Evolutionary conservation across 495 filamentous ascomycete species (phyloP).

Genomic region (Daldinia vernicosa): DNA sequence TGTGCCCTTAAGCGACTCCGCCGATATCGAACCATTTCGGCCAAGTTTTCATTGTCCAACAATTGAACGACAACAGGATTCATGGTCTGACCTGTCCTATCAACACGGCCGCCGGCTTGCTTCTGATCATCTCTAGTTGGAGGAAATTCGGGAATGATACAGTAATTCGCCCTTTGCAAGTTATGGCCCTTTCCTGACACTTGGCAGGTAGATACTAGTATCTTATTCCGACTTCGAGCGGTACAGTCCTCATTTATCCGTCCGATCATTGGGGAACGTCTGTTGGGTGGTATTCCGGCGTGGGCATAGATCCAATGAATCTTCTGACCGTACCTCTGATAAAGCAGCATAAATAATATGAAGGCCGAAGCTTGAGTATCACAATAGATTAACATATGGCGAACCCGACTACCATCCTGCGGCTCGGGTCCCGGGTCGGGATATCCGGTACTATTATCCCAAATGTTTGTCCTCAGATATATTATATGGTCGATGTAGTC

Average conservation of each 20-base stretch:
- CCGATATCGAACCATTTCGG: not conserved
- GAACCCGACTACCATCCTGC: not conserved
- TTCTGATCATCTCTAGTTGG: not conserved
- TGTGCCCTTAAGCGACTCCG: not conserved
- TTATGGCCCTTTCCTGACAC: constrained; percentile 4
- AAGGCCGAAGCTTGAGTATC: not conserved
- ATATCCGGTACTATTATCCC: not conserved
- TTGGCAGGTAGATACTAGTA: constrained; percentile 2
- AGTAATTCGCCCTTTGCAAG: constrained; percentile 22
- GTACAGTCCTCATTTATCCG: not conserved
- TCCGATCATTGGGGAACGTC: not conserved
- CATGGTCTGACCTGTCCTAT: constrained; percentile 1
- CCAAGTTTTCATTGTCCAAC: not conserved
- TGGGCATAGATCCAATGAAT: constrained; percentile 14
- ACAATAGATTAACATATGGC: constrained; percentile 6
- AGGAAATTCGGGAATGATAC: constrained; percentile 10
- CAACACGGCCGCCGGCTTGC: constrained; percentile 17
- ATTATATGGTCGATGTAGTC: constrained; percentile 9
- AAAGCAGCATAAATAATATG: constrained; percentile 10
- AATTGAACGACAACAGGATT: constrained; percentile 7
- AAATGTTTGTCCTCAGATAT: not conserved
- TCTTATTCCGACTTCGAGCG: not conserved
- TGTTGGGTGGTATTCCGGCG: not conserved
- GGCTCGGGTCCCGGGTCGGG: constrained; percentile 1
- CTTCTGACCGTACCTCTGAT: not conserved